Base-by-base conservation (phyloP, 2,329 filamentous ascomycete genomes). In the Pseudogymnoascus sp. region DNA sequence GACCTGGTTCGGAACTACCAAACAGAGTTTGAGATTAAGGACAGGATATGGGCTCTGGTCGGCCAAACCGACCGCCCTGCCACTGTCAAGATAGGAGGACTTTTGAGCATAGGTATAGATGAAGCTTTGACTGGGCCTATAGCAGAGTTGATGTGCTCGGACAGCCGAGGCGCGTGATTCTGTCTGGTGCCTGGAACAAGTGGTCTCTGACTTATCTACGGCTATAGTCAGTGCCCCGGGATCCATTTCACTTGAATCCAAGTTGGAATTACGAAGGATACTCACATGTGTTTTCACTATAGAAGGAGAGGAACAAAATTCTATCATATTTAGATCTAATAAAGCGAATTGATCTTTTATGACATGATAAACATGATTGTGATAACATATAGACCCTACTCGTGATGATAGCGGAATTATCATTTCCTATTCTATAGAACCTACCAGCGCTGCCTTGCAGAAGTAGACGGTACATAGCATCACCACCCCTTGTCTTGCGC, bases 1-100 rank as follows among this genome's bases (percentile, higher is more conserved):
- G 62, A 67, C 10, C 47, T 70, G 0, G 57, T 74, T 4, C 57
- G 68, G 23, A 70, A 74, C 31, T 71, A 64, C 8, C 72, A 74
- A 62, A 71, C 71, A 60, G 70, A 69, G 3, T 71, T 72, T 60
- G 63, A 60, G 38, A 57, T 64, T 8, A 73, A 73, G 47, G 69
- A 71, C 19, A 68, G 65, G 23, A 62, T 64, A 26, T 64, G 59
- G 63, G 60, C 42, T 47, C 19, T 47, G 11, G 42, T 47, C 42
- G 7, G 10, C 42, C 42, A 47, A 47, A 2, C 10, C 5, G 19
- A 23, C 42, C 42, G 42, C 42, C 42, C 42, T 47, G 42, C 42
- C 42, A 15, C 42, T 47, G 42, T 47, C 19, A 47, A 23, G 11
- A 47, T 47, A 15, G 42, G 42, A 47, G 42, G 42, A 23, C 42